phyloP scores from a whole-genome alignment of 2,329 filamentous ascomycete genomes.

The Colletotrichum spaethianum region DNA sequence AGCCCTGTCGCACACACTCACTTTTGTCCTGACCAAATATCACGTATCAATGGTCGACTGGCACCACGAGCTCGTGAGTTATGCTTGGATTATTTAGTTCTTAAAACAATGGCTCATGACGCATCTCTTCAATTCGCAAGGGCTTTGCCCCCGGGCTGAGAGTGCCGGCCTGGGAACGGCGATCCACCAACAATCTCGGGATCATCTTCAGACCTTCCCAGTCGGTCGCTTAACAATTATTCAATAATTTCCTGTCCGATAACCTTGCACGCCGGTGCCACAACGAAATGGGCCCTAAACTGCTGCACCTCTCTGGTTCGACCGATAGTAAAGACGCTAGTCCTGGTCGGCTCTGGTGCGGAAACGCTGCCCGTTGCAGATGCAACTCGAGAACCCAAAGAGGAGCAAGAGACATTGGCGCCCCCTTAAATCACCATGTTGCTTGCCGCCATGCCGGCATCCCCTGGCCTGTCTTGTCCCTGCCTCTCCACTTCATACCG shows the following conservation, averaged over 20 bases:
- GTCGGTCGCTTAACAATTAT: conserved; percentile 15
- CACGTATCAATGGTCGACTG: neutral
- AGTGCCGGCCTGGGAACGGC: conserved; percentile 9
- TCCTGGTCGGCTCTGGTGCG: conserved; percentile 35
- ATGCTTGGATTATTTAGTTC: neutral
- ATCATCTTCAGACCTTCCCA: conserved; percentile 33
- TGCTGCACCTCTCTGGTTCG: conserved; percentile 30
- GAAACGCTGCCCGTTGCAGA: conserved; percentile 41
- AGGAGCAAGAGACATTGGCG: conserved; percentile 40
- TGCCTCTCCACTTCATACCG: conserved; percentile 24
- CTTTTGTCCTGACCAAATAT: neutral
- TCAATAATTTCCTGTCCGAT: conserved; percentile 33
- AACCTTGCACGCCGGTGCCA: conserved; percentile 34
- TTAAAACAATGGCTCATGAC: neutral
- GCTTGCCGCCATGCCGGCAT: conserved; percentile 31
- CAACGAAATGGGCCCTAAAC: conserved; percentile 11
- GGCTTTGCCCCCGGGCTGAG: conserved; percentile 11
- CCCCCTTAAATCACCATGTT: conserved; percentile 40
- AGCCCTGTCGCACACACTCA: neutral
- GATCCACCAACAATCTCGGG: conserved; percentile 39
- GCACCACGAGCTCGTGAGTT: neutral
- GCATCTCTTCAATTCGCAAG: neutral
- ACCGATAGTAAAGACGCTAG: conserved; percentile 38
- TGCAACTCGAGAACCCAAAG: conserved; percentile 34
- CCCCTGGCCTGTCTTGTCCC: conserved; percentile 35